Conservation (phyloP, 345 rosid species). For the Populus davidiana region DNA sequence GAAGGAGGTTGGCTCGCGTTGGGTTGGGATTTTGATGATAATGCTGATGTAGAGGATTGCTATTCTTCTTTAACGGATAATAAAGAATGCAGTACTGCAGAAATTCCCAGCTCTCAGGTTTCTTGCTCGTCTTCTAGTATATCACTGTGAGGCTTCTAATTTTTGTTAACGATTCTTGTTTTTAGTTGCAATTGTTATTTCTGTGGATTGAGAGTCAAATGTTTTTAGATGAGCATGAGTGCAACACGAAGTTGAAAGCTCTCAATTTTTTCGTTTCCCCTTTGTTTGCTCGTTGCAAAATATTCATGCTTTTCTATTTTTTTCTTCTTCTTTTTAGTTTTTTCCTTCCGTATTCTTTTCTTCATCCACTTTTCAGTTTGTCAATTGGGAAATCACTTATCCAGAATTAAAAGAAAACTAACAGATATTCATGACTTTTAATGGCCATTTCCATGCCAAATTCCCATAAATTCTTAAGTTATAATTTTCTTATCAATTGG, state of each 20-base stretch:
- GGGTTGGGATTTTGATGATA: constrained; percentile 77
- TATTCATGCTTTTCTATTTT: not conserved
- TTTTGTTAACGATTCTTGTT: constrained; percentile 7
- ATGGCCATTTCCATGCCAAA: not conserved
- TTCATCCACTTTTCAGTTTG: not conserved
- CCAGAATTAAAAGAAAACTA: not conserved
- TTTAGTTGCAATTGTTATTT: not conserved
- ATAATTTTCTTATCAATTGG: not conserved
- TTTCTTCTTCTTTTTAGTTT: no score
- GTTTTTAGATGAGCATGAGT: not conserved
- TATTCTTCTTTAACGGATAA: constrained; percentile 15
- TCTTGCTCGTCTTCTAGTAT: constrained; percentile 49
- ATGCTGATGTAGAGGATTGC: constrained; percentile 12
- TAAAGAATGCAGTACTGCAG: constrained; percentile 20
- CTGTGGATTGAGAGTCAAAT: constrained; percentile 1
- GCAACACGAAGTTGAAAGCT: constrained; percentile 14
- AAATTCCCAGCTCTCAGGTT: constrained; percentile 21
- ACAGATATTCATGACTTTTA: not conserved
- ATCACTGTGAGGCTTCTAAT: constrained; percentile 54
- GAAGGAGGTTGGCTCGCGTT: constrained; percentile 86
- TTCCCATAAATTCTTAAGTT: not conserved
- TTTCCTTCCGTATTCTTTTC: not conserved
- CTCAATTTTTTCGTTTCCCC: constrained; percentile 1
- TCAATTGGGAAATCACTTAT: not conserved
- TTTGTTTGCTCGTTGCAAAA: constrained; percentile 2